Evolutionary conservation across 257 asterid genomes (phyloP).

Genomic region (Plantago ovata): DNA sequence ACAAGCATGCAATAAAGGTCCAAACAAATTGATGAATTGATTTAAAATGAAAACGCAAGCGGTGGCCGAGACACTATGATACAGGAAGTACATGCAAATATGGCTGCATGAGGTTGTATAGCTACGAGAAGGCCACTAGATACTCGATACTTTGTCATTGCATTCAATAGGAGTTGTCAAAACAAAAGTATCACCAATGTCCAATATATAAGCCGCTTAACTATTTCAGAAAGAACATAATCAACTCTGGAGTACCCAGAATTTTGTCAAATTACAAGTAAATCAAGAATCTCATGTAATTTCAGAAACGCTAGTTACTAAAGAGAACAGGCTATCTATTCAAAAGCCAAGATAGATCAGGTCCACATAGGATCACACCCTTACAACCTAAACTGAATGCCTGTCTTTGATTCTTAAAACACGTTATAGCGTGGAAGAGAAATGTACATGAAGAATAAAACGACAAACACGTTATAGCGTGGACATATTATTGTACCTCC

Average conservation of each 20-base stretch:
- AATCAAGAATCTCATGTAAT: neutral
- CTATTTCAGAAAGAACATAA: neutral
- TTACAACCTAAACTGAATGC: neutral
- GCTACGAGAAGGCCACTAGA: neutral
- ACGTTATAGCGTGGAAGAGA: neutral
- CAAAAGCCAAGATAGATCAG: neutral
- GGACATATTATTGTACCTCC: constrained; percentile 65
- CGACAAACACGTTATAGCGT: neutral
- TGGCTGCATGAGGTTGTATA: neutral
- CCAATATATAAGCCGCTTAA: neutral
- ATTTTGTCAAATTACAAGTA: constrained; percentile 2
- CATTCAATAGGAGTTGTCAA: neutral
- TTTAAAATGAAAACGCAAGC: neutral
- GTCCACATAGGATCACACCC: neutral
- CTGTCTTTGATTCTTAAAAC: neutral
- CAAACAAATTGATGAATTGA: constrained; percentile 9
- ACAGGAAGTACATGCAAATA: neutral
- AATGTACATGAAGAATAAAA: neutral
- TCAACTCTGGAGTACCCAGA: neutral
- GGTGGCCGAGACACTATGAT: neutral
- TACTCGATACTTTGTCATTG: neutral
- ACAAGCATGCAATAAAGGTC: neutral
- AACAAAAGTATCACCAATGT: neutral
- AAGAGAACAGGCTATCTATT: too few relatives aligned
- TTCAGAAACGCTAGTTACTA: too few relatives aligned